Conservation (phyloP, 2,329 filamentous ascomycete genomes). For the Stachybotrys chartarum region DNA sequence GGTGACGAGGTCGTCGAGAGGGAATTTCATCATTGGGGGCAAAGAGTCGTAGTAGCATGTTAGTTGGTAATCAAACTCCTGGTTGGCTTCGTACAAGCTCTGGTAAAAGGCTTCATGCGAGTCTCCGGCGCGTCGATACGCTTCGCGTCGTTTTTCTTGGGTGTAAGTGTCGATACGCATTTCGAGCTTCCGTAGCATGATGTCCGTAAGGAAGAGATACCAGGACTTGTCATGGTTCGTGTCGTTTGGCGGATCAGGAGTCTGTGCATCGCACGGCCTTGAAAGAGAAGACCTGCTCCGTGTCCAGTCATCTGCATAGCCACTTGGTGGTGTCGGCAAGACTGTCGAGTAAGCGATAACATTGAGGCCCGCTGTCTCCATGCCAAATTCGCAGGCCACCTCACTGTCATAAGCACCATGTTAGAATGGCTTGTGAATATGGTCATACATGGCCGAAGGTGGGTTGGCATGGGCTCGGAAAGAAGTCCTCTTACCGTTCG, state of each 20-base stretch:
- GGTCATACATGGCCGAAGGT: not conserved
- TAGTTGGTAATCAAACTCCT: not conserved
- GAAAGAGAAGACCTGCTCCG: too few species aligned
- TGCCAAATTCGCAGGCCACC: constrained; percentile 4
- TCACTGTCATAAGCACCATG: not conserved
- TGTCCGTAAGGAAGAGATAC: constrained; percentile 5
- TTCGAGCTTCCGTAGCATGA: constrained; percentile 4
- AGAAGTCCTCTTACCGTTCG: not conserved
- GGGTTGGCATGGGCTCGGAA: too few species aligned
- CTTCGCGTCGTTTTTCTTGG: constrained; percentile 2
- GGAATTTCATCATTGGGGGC: not conserved
- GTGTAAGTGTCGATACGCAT: constrained; percentile 4
- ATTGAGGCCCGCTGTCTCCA: constrained; percentile 2
- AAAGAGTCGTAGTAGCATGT: not conserved
- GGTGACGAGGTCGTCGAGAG: not conserved
- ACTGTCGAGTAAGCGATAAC: constrained; percentile 3
- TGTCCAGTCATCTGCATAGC: not conserved
- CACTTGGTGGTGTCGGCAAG: constrained; percentile 2
- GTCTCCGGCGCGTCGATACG: constrained; percentile 2
- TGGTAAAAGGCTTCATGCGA: not conserved
- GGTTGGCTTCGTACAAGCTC: not conserved
- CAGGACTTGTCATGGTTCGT: constrained; percentile 1
- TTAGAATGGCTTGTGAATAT: not conserved
- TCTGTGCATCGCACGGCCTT: not conserved
- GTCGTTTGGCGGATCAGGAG: not conserved